Evolutionary conservation across 495 filamentous ascomycete species (phyloP).

Genomic region (Clavariopsis aquatica): DNA sequence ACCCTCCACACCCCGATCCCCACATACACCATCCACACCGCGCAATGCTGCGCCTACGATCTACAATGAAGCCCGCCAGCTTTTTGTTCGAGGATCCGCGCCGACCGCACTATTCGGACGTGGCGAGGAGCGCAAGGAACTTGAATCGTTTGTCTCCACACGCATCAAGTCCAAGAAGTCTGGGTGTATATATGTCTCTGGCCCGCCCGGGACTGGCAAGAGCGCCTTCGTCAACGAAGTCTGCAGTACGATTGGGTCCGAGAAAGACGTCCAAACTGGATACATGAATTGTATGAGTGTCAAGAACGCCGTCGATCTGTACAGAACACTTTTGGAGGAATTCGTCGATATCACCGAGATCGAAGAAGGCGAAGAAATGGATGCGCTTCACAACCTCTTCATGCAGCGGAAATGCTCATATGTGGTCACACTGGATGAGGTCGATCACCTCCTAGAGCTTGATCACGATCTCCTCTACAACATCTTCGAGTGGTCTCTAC

Average conservation of each 20-base stretch:
- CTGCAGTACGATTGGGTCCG: slow-evolving; percentile 57
- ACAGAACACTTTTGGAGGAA: slow-evolving; percentile 68
- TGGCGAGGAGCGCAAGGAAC: slow-evolving; percentile 72
- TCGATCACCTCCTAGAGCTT: slow-evolving; percentile 85
- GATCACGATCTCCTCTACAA: slow-evolving; percentile 85
- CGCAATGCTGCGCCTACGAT: slow-evolving; percentile 62
- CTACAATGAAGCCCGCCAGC: slow-evolving; percentile 81
- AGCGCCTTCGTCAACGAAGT: slow-evolving; percentile 87
- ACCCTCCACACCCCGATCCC: slow-evolving; percentile 56
- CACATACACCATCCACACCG: slow-evolving; percentile 65
- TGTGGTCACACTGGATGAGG: slow-evolving; percentile 86
- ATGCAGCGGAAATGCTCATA: slow-evolving; percentile 62
- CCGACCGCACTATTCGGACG: slow-evolving; percentile 79
- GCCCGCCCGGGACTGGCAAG: slow-evolving; percentile 94
- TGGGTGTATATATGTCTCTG: slow-evolving; percentile 93
- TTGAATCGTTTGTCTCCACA: slow-evolving; percentile 67
- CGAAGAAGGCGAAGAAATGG: slow-evolving; percentile 54
- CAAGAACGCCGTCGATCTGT: slow-evolving; percentile 79
- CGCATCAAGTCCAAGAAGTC: slow-evolving; percentile 61
- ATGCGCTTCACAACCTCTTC: slow-evolving; percentile 64
- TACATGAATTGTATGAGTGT: slow-evolving; percentile 97
- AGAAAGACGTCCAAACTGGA: slow-evolving; percentile 53
- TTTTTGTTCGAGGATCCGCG: slow-evolving; percentile 77
- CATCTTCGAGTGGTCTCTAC: slow-evolving; percentile 90
- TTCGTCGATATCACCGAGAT: slow-evolving; percentile 58